phyloP scores from a whole-genome alignment of 352 stramenopile species.

The Pythium scleroteichum region DNA sequence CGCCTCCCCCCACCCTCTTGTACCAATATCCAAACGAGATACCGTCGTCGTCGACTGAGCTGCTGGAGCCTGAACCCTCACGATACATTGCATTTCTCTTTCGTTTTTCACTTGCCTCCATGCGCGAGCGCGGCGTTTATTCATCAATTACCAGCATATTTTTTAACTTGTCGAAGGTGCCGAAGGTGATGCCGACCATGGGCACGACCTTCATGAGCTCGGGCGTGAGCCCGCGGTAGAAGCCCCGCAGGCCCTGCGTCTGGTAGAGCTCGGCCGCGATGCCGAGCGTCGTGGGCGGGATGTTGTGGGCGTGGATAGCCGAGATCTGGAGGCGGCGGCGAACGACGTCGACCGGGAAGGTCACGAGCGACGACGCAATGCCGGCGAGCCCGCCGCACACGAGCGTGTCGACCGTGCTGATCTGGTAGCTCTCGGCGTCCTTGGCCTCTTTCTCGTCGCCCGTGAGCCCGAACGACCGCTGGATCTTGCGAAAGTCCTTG shows the following conservation, averaged over 20 bases:
- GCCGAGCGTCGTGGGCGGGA: slow-evolving; percentile 69
- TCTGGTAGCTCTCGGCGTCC: slow-evolving; percentile 22
- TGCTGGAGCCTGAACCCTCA: not conserved
- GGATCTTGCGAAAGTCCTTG: slow-evolving; percentile 66
- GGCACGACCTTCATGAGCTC: slow-evolving; percentile 97
- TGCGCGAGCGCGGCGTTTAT: too few relatives aligned
- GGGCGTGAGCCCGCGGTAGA: slow-evolving; percentile 90
- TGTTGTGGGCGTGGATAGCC: slow-evolving; percentile 76
- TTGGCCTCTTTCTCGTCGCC: slow-evolving; percentile 25
- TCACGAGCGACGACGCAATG: slow-evolving; percentile 91
- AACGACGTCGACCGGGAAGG: slow-evolving; percentile 96
- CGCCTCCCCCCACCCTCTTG: not conserved
- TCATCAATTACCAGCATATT: slow-evolving; percentile 86
- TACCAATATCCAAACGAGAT: slow-evolving; percentile 5
- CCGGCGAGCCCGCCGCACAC: slow-evolving; percentile 90
- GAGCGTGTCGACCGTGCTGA: slow-evolving; percentile 86
- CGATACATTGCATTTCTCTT: not conserved
- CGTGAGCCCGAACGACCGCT: slow-evolving; percentile 36
- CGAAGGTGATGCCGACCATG: slow-evolving; percentile 97
- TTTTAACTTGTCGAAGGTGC: slow-evolving; percentile 95
- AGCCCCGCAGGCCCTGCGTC: slow-evolving; percentile 74
- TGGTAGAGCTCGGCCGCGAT: slow-evolving; percentile 72
- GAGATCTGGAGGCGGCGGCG: slow-evolving; percentile 95
- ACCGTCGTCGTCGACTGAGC: not conserved
- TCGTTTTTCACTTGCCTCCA: not conserved